Evolutionary conservation across 179 eudicot species (phyloP), one percentile per base, ranked within the genome.

Genomic region (Patellifolia procumbens): DNA sequence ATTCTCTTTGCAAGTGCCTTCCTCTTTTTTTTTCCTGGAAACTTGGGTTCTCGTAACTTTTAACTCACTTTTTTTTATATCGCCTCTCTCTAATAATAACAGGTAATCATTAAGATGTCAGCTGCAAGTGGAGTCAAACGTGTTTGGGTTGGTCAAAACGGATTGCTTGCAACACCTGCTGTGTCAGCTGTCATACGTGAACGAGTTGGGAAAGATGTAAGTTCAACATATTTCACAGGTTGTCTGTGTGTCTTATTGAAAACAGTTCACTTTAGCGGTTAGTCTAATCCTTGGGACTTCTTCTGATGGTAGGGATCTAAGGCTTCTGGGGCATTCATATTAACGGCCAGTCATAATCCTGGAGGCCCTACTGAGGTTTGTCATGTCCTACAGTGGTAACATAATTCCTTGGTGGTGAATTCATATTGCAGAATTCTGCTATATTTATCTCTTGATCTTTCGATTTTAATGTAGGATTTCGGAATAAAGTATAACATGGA

Each of bases 401-500:
- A 46, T 49, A 39, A 26, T 24, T 58, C 39, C 43, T 34, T 28
- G 37, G 9, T 37, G n/a, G 49, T 34, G 22, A 64, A 68, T 19
- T 8, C 4, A 39, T 7, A 10, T 11, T 11, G 7, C 45, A 49
- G 59, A 24, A 1, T 16, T 45, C 74, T 17, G 49, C n/a, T n/a
- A n/a, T n/a, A n/a, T n/a, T n/a, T n/a, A n/a, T n/a, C n/a, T n/a
- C n/a, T n/a, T n/a, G 0, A 13, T 69, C 32, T 62, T 19, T 69
- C 32, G 56, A 39, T 69, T 73, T 55, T 29, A 49, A 66, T 70
- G 64, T 94, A 95, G 99, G 99, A 95, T 80, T 95, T 95, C 52
- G 99, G 99, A 81, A 88, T 93, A 29, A 95, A 95, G 75, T 95
- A 95, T 86, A 95, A 95, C 88, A 93, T 95, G 99, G 98, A 91